Base-by-base conservation (phyloP, 2,329 filamentous ascomycete genomes). In the Colletotrichum theobromicola region DNA sequence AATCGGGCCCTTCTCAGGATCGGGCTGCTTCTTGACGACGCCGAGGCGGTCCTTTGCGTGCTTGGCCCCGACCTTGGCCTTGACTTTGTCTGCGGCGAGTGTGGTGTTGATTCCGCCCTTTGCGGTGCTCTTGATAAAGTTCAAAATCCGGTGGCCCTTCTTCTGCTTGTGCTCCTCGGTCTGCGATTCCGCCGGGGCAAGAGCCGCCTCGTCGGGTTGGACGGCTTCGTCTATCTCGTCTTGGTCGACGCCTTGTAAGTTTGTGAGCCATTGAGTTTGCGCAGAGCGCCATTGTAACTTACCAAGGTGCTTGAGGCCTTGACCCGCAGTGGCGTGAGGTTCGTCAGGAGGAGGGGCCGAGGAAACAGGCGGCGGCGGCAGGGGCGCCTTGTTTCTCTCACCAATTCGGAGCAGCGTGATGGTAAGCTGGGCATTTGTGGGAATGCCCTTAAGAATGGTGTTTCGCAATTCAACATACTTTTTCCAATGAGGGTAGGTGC, bases 351-450 rank as follows among this genome's bases (percentile, higher is more conserved):
- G 86, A 0, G 84, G 81, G 0, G 80, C 78, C 24, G 81, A 79
- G 4, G 82, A 81, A 0, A 79, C 77, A 0, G 87, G 87, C 0
- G 89, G 88, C 0, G 90, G 92, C 0, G 94, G 94, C 0, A 97
- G 83, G 0, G 95, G 95, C 1, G 94, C 93, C 77, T 94, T 94
- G 83, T 96, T 96, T 13, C 90, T 91, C 83, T 97, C 95, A 53
- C 94, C 95, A 34, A 96, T 92, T 7, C 95, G 93, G 13, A 97
- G 90, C 2, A 97, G 88, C 0, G 95, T 97, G 32, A 97, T 86
- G 0, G 94, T 92, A 21, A 97, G 90, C 80, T 98, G 95, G 5
- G 94, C 94, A 80, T 97, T 97, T 2, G 95, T 98, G 1, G 95
- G 95, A 0, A 97, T 92, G 4, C 94, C 94, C 80, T 94, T 94